Evolutionary conservation across 2,329 filamentous ascomycete genomes (phyloP), one percentile per base, ranked within the genome.

Genomic region (Fusarium mexicanum): DNA sequence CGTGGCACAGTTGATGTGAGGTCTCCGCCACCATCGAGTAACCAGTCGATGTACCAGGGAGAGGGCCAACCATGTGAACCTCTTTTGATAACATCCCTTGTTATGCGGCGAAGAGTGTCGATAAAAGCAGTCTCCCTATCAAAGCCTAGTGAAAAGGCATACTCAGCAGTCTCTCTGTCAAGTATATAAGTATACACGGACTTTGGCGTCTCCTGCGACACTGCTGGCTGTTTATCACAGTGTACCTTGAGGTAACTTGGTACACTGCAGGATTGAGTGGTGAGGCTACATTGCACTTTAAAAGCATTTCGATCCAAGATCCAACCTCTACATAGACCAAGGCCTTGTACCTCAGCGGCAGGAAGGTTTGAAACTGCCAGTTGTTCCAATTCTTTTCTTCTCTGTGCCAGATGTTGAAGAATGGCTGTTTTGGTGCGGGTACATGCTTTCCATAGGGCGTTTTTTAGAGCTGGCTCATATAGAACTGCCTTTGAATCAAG

Each of bases 211-310:
- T 35, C 2, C 35, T 29, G 8, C 24, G 2, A 55, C 0, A 9
- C 20, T 1, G 17, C 13, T 13, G 10, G 1, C 0, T 1, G 12
- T 26, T 12, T 0, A 0, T 47, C 31, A 17, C 2, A 12, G 17
- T 13, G 18, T 4, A 29, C 31, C 24, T n/a, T n/a, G 0, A 58
- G 7, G 9, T 58, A 24, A 3, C 3, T 47, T 3, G 55, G 55
- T 14, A 58, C 31, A 26, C 0, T 0, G n/a, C 8, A 58, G 5
- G 18, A n/a, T 14, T 0, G 31, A 46, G 40, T 31, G 6, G n/a
- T 33, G 2, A 58, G 55, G 2, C 14, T 2, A 2, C 14, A 1
- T 18, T 58, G 55, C 3, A 47, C 40, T 2, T 37, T 17, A 2
- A 17, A n/a, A 7, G 55, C n/a, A 35, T 22, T 58, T 16, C 18